Evolutionary conservation across 495 filamentous ascomycete species (phyloP).

Genomic region (Hypoxylon lenormandii): DNA sequence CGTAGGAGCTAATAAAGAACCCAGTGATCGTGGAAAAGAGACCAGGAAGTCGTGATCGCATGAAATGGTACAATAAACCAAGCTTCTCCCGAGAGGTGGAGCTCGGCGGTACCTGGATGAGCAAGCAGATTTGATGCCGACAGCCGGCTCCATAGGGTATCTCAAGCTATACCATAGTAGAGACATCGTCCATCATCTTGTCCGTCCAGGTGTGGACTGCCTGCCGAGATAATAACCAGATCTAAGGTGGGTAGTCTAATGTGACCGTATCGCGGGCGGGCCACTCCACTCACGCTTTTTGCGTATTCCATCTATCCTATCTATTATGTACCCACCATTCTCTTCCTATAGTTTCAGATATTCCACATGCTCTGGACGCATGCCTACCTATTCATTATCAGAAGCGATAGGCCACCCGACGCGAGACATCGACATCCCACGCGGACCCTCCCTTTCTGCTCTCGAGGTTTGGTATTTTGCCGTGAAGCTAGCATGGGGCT

Average conservation of each 20-base stretch:
- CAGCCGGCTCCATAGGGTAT: conserved; percentile 1
- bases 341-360: conserved; percentile 41
- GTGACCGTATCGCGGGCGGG: conserved; percentile 37
- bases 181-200: conserved; percentile 31
- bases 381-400: conserved; percentile 41
- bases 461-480: conserved; percentile 30
- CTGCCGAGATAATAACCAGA: conserved; percentile 45
- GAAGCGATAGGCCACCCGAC: conserved; percentile 40
- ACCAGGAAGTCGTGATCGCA: conserved; percentile 23
- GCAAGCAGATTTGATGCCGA: conserved; percentile 21
- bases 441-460: conserved; percentile 41
- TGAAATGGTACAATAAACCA: conserved; percentile 9
- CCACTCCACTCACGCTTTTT: conserved; percentile 35
- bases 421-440: conserved; percentile 42
- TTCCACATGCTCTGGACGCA: conserved; percentile 46
- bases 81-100: conserved; percentile 14
- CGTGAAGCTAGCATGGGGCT: conserved; percentile 22
- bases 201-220: conserved; percentile 28
- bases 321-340: conserved; percentile 39
- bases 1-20: conserved; percentile 1
- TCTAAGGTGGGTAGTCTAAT: conserved; percentile 44
- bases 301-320: conserved; percentile 36
- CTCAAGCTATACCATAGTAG: conserved; percentile 6
- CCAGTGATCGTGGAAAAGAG: conserved; percentile 11
- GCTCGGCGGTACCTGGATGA: conserved; percentile 27